Percentiles rank a stretch among this genome's conserved stretches.
Conservation (phyloP, 139 green algal species). For the Spirogloea muscicola region DNA sequence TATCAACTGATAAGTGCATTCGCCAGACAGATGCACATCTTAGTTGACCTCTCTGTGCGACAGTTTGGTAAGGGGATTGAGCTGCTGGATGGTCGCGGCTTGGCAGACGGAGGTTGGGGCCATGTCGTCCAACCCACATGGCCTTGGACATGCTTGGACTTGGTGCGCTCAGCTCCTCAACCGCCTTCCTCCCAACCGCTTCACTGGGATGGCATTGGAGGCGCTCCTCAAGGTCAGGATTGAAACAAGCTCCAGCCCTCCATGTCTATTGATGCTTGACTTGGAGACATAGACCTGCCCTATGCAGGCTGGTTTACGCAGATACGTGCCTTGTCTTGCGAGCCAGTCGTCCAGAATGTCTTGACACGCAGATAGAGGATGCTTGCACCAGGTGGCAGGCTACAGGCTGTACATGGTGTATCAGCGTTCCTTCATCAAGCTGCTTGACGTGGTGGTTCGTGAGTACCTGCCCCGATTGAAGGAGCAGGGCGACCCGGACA, state of each 20-base stretch:
- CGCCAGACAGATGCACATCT: no score
- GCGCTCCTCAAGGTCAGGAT: slow-evolving; percentile 48
- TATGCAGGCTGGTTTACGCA: background rate
- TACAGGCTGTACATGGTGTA: slow-evolving; percentile 43
- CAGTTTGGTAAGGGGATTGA: no score
- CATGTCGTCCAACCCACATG: slow-evolving; percentile 45
- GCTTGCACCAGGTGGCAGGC: slow-evolving; percentile 47
- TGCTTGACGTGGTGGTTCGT: slow-evolving; percentile 35
- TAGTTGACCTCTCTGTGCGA: no score
- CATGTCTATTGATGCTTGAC: no score
- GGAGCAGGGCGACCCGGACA: slow-evolving; percentile 39
- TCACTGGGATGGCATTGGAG: slow-evolving; percentile 38
- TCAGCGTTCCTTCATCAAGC: slow-evolving; percentile 39
- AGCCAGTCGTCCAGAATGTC: background rate
- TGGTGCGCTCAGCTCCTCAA: slow-evolving; percentile 53
- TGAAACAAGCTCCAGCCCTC: no score
- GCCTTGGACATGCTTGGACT: slow-evolving; percentile 39
- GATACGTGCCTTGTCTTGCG: background rate
- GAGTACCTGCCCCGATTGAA: slow-evolving; percentile 44
- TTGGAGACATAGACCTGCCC: background rate
- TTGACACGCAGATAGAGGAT: no score
- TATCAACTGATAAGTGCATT: slow-evolving; percentile 4
- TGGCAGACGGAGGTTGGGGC: slow-evolving; percentile 1
- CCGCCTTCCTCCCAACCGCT: slow-evolving; percentile 49
- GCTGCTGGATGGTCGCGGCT: background rate